Base-by-base conservation (phyloP, 179 eudicot genomes). In the Carnegiea gigantea region DNA sequence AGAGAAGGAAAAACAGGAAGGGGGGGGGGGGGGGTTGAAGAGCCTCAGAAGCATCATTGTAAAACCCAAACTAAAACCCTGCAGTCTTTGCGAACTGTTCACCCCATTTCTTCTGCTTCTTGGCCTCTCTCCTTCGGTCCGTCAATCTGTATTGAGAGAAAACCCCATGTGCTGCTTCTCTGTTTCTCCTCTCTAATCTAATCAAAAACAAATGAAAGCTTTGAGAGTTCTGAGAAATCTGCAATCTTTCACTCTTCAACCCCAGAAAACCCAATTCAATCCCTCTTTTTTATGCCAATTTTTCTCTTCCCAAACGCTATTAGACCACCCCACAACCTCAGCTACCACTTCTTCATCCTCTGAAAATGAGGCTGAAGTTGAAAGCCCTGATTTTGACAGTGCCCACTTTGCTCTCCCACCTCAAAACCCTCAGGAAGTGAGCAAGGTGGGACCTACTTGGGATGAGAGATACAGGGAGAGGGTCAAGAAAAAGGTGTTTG, bases 401-500 rank as follows among this genome's bases (percentile, higher is more conserved):
- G 73, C 88, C 57, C 83, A 91, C 4, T 94, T 83, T 84, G 60
- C 79, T 11, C 76, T 91, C 28, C 92, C 90, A 0, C 14, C 70
- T 43, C 77, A 81, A 75, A 83, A 68, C 68, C 46, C 81, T 57
- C 67, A 54, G 18, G 13, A 82, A 57, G 20, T 46, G 62, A 82
- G 44, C 78, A 83, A 81, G 46, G 75, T 3, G 79, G 78, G 80
- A 0, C 81, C 82, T 54, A 89, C 83, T 36, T 96, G 99, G 99
- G 93, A 96, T 77, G 88, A 84, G 67, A 90, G 83, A 81, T 90
- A 85, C 67, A 85, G 99, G 81, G 92, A 86, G 33, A 89, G 85
- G 81, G 97, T 79, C 43, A 84, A 87, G 77, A 83, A 81, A 26
- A 84, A 71, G 71, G 80, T 92, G 18, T 92, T 91, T 76, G 90